A percentile compares a stretch with the other conserved stretches of the same genome.
Evolutionary conservation across 257 asterid genomes (phyloP).

Genomic region (Nicotiana undulata): DNA sequence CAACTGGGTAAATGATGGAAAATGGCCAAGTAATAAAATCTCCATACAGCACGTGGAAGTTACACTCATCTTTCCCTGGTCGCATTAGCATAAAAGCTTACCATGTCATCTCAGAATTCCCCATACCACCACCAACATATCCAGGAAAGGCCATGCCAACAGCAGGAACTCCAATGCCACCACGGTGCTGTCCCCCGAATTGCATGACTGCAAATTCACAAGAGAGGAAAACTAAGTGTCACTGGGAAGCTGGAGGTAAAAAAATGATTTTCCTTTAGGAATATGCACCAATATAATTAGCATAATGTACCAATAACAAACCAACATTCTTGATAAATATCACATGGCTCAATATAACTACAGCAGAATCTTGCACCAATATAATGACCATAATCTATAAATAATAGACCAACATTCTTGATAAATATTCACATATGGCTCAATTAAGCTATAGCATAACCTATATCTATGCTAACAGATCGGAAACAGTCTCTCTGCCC

Average conservation of each 20-base stretch:
- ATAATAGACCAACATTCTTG: neutral
- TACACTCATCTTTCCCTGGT: neutral
- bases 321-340: neutral
- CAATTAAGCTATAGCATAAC: neutral
- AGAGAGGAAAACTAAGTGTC: neutral
- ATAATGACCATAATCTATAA: neutral
- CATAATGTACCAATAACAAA: neutral
- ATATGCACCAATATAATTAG: neutral
- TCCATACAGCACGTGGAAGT: neutral
- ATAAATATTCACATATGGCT: neutral
- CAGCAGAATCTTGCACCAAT: neutral
- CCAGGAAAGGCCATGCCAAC: constrained; percentile 99
- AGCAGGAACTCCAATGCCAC: constrained; percentile 98
- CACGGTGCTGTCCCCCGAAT: constrained; percentile 81
- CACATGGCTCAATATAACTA: neutral
- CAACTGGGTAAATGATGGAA: neutral
- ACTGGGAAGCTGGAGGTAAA: neutral
- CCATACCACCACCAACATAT: constrained; percentile 78
- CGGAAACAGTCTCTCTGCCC: no score
- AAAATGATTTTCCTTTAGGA: neutral
- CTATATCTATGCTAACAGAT: no score
- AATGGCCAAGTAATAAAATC: neutral
- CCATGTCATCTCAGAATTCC: constrained; percentile 99
- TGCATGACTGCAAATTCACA: constrained; percentile 65
- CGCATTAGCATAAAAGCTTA: constrained; percentile 18